phyloP scores from a whole-genome alignment of 2,329 filamentous ascomycete species.

The Trichoderma pleuroti region DNA sequence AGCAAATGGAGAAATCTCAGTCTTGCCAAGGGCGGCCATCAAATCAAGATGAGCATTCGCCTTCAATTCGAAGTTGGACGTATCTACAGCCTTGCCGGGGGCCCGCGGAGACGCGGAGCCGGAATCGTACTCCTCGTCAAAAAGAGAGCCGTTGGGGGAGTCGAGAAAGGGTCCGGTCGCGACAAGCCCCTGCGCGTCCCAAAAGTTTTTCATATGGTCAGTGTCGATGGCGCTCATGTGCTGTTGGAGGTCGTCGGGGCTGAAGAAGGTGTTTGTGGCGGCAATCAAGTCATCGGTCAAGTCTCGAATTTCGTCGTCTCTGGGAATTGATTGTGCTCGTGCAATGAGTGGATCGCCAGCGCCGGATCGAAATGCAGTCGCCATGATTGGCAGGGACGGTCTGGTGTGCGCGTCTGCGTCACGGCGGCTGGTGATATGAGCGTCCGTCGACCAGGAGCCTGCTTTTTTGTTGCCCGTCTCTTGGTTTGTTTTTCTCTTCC shows the following conservation, averaged over 20 bases:
- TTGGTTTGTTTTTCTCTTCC: neutral
- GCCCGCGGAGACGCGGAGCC: conserved; percentile 45
- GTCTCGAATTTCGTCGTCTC: conserved; percentile 37
- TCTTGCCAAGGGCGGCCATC: neutral
- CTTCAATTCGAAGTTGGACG: conserved; percentile 34
- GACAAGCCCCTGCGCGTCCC: conserved; percentile 35
- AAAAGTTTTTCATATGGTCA: conserved; percentile 31
- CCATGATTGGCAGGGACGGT: conserved; percentile 32
- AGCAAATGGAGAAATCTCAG: conserved; percentile 33
- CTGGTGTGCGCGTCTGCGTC: conserved; percentile 22
- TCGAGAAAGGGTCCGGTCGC: conserved; percentile 39
- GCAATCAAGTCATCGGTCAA: conserved; percentile 38
- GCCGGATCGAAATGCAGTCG: conserved; percentile 29
- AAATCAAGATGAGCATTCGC: neutral
- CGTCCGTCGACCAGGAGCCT: neutral
- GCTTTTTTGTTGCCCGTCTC: neutral
- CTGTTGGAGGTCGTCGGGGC: conserved; percentile 37
- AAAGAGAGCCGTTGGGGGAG: conserved; percentile 42
- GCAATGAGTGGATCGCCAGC: conserved; percentile 39
- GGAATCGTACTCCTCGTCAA: conserved; percentile 52
- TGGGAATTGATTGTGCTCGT: conserved; percentile 35
- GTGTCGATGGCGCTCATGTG: conserved; percentile 32
- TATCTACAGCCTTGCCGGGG: conserved; percentile 41
- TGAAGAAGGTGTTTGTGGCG: conserved; percentile 34
- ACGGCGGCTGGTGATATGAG: conserved; percentile 9